A percentile compares a stretch with the other conserved stretches of the same genome.
These are phyloP conservation scores for Pseudogymnoascus sp. DNA, from an alignment of 2,329 filamentous ascomycete genomes.

Conservation along the genomic window DNA sequence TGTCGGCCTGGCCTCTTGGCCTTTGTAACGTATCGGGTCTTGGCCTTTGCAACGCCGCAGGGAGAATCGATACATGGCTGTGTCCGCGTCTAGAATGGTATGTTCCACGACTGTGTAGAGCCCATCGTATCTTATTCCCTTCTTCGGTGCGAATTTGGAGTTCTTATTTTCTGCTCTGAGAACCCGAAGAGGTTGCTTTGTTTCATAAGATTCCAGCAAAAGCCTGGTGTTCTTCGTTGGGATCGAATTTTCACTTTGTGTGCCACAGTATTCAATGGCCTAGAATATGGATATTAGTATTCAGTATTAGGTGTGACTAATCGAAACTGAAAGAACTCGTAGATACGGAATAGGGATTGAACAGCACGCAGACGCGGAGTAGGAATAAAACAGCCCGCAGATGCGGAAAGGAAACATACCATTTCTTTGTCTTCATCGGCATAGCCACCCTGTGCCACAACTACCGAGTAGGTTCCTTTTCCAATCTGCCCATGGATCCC, in stretches of 20 bases:
- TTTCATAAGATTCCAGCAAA: conserved; percentile 34
- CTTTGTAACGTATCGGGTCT: conserved; percentile 37
- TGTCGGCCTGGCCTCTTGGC: conserved; percentile 36
- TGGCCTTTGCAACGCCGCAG: conserved; percentile 37
- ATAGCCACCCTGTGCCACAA: conserved; percentile 40
- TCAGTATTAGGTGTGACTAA: neutral
- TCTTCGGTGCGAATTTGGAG: conserved; percentile 34
- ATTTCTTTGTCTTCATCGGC: conserved; percentile 40
- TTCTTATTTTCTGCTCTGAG: conserved; percentile 36
- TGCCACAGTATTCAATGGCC: conserved; percentile 43
- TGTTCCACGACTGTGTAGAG: conserved; percentile 40
- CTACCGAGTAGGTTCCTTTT: conserved; percentile 42
- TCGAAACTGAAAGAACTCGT: neutral
- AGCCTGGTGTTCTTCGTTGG: conserved; percentile 32
- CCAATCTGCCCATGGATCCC: conserved; percentile 41
- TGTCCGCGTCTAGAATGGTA: conserved; percentile 32
- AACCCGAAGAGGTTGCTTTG: conserved; percentile 38
- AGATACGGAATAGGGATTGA: neutral
- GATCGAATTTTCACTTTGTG: conserved; percentile 28
- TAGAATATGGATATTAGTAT: conserved; percentile 23
- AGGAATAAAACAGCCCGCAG: neutral
- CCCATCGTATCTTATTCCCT: conserved; percentile 49
- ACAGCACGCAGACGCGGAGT: too few relatives aligned
- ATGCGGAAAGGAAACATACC: conserved; percentile 16
- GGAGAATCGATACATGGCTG: conserved; percentile 39